phyloP scores from a whole-genome alignment of 139 green algal genomes.

The Eudorina sp. region DNA sequence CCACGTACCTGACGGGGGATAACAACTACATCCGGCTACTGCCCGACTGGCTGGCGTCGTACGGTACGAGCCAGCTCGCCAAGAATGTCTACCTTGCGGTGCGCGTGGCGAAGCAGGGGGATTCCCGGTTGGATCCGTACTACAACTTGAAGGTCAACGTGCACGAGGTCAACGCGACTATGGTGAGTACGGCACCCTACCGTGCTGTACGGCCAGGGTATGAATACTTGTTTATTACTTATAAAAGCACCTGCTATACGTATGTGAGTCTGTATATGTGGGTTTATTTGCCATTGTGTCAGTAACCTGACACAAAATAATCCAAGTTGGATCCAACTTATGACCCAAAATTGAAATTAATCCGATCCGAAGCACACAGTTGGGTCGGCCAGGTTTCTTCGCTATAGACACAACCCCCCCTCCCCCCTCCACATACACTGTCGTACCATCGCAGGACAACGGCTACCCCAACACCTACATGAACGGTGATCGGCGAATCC shows the following conservation, averaged over 20 bases:
- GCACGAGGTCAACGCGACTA: constrained; percentile 25
- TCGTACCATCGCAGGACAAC: constrained; percentile 1
- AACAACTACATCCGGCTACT: not conserved
- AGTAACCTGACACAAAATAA: no score
- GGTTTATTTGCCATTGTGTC: not conserved
- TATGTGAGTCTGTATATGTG: not conserved
- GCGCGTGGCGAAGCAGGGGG: not conserved
- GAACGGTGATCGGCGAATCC: not conserved
- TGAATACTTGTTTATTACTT: not conserved
- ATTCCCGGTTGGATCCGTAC: not conserved
- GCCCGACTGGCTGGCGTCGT: not conserved
- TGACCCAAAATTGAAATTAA: not conserved
- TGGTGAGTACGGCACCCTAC: not conserved
- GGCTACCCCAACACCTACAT: constrained; percentile 2
- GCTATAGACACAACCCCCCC: not conserved
- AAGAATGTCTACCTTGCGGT: constrained; percentile 26
- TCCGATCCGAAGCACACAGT: not conserved
- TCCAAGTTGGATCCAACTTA: not conserved
- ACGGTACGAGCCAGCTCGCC: not conserved
- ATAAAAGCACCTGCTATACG: not conserved
- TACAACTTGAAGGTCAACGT: constrained; percentile 5
- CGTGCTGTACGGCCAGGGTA: not conserved
- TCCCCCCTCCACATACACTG: not conserved
- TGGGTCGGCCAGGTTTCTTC: not conserved
- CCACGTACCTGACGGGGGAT: constrained; percentile 12